Conservation (phyloP, 2,329 filamentous ascomycete species). For the Fusarium torulosum region DNA sequence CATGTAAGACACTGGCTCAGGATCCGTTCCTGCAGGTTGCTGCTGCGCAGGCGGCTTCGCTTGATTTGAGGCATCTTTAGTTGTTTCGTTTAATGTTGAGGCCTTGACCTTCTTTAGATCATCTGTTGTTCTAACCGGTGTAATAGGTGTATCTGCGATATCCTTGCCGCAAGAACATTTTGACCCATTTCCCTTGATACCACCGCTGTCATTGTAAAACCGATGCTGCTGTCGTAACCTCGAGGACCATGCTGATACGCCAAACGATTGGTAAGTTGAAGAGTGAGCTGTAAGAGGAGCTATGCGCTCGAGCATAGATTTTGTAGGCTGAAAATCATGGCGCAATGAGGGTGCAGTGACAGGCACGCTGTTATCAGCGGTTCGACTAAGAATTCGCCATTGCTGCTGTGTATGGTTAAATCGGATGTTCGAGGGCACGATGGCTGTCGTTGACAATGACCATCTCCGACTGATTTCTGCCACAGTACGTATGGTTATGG, state of each 20-base stretch:
- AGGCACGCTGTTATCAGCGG: conserved; percentile 11
- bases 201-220: conserved; percentile 34
- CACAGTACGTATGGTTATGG: conserved; percentile 28
- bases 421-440: conserved; percentile 17
- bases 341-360: conserved; percentile 4
- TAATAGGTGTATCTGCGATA: conserved; percentile 15
- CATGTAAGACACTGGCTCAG: conserved; percentile 63
- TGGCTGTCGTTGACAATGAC: conserved; percentile 19
- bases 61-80: conserved; percentile 26
- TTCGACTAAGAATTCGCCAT: conserved; percentile 17
- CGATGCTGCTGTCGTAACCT: conserved; percentile 26
- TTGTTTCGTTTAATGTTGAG: conserved; percentile 22
- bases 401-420: conserved; percentile 21
- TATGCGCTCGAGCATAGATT: conserved; percentile 15
- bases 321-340: conserved; percentile 12
- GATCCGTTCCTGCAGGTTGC: conserved; percentile 30
- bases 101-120: conserved; percentile 34
- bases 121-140: conserved; percentile 25
- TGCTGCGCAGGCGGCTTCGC: conserved; percentile 15
- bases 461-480: conserved; percentile 28
- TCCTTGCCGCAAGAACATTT: conserved; percentile 48
- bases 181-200: conserved; percentile 25
- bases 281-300: conserved; percentile 10
- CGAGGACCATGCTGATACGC: conserved; percentile 9
- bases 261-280: neutral